phyloP scores from a whole-genome alignment of 768 basidiomycete species.

The Amanita rimosa region DNA sequence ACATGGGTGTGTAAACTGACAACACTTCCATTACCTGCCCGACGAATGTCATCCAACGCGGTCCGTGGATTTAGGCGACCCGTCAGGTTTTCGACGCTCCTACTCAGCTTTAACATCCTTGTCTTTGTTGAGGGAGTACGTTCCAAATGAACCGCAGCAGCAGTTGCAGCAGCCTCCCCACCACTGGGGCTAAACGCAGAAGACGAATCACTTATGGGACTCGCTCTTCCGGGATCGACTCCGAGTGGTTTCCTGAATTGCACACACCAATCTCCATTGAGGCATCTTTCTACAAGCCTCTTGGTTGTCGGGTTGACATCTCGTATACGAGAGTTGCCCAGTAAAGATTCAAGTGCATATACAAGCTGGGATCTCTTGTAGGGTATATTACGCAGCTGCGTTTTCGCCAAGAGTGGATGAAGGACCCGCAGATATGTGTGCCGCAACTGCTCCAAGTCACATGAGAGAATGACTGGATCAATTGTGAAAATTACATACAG shows the following conservation, averaged over 20 bases:
- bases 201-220: conserved; percentile 9
- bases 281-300: conserved; percentile 85
- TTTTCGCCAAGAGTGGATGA: conserved; percentile 89
- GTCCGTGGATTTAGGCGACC: conserved; percentile 19
- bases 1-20: conserved; percentile 22
- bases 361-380: conserved; percentile 93
- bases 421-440: conserved; percentile 97
- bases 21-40: conserved; percentile 28
- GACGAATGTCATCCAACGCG: conserved; percentile 22
- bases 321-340: conserved; percentile 62
- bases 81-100: conserved; percentile 46
- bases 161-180: conserved; percentile 28
- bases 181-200: conserved; percentile 30
- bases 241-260: conserved; percentile 37
- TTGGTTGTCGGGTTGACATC: conserved; percentile 83
- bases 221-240: background rate
- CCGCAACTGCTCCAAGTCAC: conserved; percentile 45
- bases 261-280: conserved; percentile 80
- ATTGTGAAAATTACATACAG: conserved; percentile 35
- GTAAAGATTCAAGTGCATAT: conserved; percentile 66
- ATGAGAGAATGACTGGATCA: conserved; percentile 2
- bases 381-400: conserved; percentile 72
- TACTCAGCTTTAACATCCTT: conserved; percentile 47
- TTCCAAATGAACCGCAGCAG: conserved; percentile 23
- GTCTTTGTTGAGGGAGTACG: conserved; percentile 23